Conservation (phyloP, 225 moss, liverwort and hornwort genomes). For the Asterella californica region DNA sequence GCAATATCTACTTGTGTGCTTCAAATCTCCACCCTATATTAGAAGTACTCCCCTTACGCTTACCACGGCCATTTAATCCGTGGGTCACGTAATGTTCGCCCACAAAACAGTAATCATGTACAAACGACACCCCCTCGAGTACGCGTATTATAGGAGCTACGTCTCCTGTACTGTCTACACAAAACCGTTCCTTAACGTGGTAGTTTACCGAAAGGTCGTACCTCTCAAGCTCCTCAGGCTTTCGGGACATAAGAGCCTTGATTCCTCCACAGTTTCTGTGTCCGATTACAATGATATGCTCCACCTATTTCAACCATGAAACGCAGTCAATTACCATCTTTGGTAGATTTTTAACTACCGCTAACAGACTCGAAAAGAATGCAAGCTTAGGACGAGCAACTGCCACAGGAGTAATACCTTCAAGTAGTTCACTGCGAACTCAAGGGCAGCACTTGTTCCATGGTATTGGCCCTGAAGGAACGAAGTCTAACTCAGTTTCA, state of each 20-base stretch:
- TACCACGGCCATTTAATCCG: neutral
- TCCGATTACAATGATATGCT: slow-evolving; percentile 82
- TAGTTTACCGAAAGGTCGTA: neutral
- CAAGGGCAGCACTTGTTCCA: slow-evolving; percentile 70
- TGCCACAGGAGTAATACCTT: slow-evolving; percentile 34
- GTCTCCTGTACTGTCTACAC: neutral
- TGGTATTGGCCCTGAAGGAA: slow-evolving; percentile 51
- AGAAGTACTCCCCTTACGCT: too few species aligned
- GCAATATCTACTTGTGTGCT: too few species aligned
- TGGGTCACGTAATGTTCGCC: neutral
- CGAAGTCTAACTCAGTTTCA: neutral
- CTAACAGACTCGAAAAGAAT: neutral
- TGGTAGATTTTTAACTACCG: neutral
- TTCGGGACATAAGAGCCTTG: slow-evolving; percentile 69
- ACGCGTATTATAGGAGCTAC: neutral
- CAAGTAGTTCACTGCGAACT: slow-evolving; percentile 65
- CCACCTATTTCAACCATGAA: slow-evolving; percentile 46
- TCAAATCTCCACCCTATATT: too few species aligned
- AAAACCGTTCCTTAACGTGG: neutral
- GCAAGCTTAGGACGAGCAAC: too few species aligned
- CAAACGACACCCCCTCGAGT: neutral
- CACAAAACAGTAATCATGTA: neutral
- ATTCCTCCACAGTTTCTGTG: slow-evolving; percentile 92
- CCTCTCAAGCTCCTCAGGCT: slow-evolving; percentile 31
- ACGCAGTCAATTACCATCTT: neutral